phyloP scores from a whole-genome alignment of 495 filamentous ascomycete species.

The Lepraria neglecta region DNA sequence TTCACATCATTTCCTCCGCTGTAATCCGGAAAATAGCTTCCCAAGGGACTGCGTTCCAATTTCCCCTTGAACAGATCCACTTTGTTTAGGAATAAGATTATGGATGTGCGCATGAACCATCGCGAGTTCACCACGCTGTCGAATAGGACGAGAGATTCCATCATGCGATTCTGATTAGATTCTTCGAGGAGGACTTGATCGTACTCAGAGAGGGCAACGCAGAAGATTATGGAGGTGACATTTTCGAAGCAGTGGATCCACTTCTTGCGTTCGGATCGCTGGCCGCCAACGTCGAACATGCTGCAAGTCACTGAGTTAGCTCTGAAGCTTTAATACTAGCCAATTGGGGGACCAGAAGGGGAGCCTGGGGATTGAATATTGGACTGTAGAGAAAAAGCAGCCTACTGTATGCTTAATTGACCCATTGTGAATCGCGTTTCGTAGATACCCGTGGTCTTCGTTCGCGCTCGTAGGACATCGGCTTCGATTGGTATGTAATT shows the following conservation, averaged over 20 bases:
- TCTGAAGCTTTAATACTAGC: conserved; percentile 20
- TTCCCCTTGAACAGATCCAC: conserved; percentile 97
- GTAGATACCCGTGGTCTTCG: conserved; percentile 99
- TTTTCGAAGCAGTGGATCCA: conserved; percentile 99
- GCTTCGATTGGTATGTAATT: conserved; percentile 88
- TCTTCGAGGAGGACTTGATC: conserved; percentile 96
- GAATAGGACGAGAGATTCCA: conserved; percentile 95
- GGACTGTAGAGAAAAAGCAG: not conserved
- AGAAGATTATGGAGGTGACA: conserved; percentile 99
- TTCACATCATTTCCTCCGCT: conserved; percentile 96
- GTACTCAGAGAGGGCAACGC: conserved; percentile 96
- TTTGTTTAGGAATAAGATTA: conserved; percentile 97
- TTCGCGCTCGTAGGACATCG: conserved; percentile 89
- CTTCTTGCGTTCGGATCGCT: conserved; percentile 95
- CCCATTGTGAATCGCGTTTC: conserved; percentile 98
- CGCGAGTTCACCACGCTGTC: conserved; percentile 98
- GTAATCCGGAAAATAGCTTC: conserved; percentile 96
- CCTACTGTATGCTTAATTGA: conserved; percentile 96
- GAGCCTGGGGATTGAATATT: not conserved
- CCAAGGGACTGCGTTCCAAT: conserved; percentile 77
- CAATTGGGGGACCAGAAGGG: conserved; percentile 11
- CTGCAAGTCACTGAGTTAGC: conserved; percentile 39
- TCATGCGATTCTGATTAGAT: conserved; percentile 99
- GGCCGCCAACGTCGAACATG: conserved; percentile 99
- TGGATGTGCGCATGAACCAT: conserved; percentile 98